Evolutionary conservation across 352 stramenopile genomes (phyloP).

Genomic region (Globisporangium spiculum): DNA sequence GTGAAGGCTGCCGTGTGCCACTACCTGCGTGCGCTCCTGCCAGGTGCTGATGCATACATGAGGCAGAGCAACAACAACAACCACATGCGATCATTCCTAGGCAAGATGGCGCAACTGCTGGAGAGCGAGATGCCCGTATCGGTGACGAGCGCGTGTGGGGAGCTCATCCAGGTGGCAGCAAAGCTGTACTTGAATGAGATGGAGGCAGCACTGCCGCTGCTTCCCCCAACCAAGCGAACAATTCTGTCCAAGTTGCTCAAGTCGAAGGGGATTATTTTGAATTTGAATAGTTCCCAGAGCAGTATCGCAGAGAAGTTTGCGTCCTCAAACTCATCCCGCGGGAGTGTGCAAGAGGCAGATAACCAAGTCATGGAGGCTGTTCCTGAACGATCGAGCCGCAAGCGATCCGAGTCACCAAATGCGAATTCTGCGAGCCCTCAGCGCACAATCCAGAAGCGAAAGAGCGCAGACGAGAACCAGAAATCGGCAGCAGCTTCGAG

Average conservation of each 20-base stretch:
- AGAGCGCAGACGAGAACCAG: constrained; percentile 25
- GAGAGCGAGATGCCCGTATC: constrained; percentile 61
- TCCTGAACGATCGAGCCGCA: constrained; percentile 37
- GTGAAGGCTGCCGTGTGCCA: constrained; percentile 66
- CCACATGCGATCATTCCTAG: constrained; percentile 67
- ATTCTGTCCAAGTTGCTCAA: constrained; percentile 54
- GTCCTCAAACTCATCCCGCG: constrained; percentile 16
- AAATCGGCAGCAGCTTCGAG: neutral
- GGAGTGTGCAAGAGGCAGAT: constrained; percentile 20
- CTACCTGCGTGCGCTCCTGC: constrained; percentile 61
- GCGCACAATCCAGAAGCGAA: constrained; percentile 43
- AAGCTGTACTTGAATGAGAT: constrained; percentile 54
- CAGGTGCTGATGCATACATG: constrained; percentile 50
- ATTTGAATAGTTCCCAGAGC: constrained; percentile 16
- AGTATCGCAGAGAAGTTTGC: constrained; percentile 7
- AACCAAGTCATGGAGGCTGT: constrained; percentile 17
- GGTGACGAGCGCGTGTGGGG: constrained; percentile 48
- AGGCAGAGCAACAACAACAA: constrained; percentile 58
- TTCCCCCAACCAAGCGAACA: constrained; percentile 57
- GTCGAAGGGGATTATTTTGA: constrained; percentile 53
- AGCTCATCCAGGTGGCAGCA: constrained; percentile 49
- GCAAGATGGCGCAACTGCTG: constrained; percentile 65
- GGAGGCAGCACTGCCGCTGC: constrained; percentile 43
- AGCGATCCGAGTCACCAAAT: constrained; percentile 47
- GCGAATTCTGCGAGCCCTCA: constrained; percentile 32